A percentile compares a stretch with the other conserved stretches of the same genome.
phyloP scores from a whole-genome alignment of 345 rosid species.

The Linum usitatissimum region DNA sequence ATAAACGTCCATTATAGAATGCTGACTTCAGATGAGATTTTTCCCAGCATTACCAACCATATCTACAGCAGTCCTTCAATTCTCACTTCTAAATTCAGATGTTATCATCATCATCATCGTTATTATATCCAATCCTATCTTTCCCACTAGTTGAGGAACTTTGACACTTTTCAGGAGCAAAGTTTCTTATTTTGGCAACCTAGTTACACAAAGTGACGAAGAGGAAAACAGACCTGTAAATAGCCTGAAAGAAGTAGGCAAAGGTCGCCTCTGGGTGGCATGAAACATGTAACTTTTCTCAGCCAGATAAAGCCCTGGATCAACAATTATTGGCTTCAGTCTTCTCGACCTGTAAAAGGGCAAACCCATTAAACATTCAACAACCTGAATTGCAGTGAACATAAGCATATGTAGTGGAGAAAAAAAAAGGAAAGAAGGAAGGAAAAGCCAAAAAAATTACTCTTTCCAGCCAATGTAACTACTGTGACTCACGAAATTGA shows the following conservation, averaged over 20 bases:
- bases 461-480: conserved; percentile 96
- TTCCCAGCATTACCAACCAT: not conserved
- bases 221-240: conserved; percentile 51
- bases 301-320: conserved; percentile 79
- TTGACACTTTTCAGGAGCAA: not conserved
- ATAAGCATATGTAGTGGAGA: not conserved
- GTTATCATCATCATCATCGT: not conserved
- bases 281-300: conserved; percentile 67
- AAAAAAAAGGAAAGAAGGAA: not conserved
- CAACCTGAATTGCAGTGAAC: not conserved
- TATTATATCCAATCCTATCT: not conserved
- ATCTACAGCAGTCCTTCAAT: too few relatives aligned
- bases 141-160: not conserved
- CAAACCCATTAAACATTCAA: conserved; percentile 10
- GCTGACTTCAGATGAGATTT: not conserved
- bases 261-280: conserved; percentile 63
- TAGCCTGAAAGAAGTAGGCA: conserved; percentile 69
- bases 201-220: not conserved
- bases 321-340: conserved; percentile 82
- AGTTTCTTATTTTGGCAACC: not conserved
- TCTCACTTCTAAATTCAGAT: not conserved
- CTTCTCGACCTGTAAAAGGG: conserved; percentile 47
- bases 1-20: not conserved
- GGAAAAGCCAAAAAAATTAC: conserved; percentile 27
- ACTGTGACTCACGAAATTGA: conserved; percentile 73